Base-by-base conservation (phyloP, 768 basidiomycete genomes). In the Amanita rimosa region DNA sequence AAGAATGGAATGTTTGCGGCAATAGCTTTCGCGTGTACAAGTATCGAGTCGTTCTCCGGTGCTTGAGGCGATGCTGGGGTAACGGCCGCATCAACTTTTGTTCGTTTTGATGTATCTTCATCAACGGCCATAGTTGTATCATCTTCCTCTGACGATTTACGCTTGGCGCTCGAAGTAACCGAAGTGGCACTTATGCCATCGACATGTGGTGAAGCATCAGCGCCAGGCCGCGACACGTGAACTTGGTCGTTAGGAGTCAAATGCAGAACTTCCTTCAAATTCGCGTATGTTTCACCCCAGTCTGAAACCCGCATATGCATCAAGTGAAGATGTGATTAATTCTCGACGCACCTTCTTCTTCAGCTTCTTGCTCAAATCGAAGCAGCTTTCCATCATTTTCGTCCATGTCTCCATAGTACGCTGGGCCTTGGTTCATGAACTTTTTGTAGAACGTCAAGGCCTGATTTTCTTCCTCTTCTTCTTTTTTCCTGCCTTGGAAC, bases 331-430 rank as follows among this genome's bases (percentile, higher is more conserved):
- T 11, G 38, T 24, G 31, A 48, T 27, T 29, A 7, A 22, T 35
- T 4, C 26, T 29, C 43, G 44, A 64, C 76, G 47, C 55, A 87
- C 90, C 85, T 59, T 81, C 76, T 49, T 83, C 74, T 62, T 92
- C 90, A 22, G 79, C 76, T 49, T 73, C 71, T 37, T 64, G 65
- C 64, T 97, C 95, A 51, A 72, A 87, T 47, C 78, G 72, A 13
- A 91, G 60, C 26, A 99, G 62, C n/a, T 65, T 66, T 6, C 73
- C 80, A 47, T 79, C 81, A 3, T 66, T 64, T 62, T 99, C 94
- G 59, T 97, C 95, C 11, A 83, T 56, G 59, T 99, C 92, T 6
- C 95, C 93, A 62, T 85, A 97, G 62, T 99, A 98, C 0, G 76
- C 74, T 1, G 88, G 88, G 0, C 85, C 88, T 59, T 91, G 89